Conservation (phyloP, 495 filamentous ascomycete genomes). For the Tuber microsphaerosporum region DNA sequence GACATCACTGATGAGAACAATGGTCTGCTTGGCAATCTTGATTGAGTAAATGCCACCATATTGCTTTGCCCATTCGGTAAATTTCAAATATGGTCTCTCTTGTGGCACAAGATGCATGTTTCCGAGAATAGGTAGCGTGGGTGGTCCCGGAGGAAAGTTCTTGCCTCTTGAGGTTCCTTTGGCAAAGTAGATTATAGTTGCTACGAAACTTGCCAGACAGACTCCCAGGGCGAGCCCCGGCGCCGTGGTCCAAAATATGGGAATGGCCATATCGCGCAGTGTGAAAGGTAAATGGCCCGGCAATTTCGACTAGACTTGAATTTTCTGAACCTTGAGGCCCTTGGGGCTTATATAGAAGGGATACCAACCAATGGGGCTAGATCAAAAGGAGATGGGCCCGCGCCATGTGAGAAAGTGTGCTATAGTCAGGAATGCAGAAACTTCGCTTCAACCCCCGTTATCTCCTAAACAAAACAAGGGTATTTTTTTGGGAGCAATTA, state of each 20-base stretch:
- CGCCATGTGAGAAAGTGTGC: background rate
- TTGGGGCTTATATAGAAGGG: background rate
- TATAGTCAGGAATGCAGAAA: background rate
- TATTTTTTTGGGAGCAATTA: background rate
- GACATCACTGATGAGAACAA: conserved; percentile 11
- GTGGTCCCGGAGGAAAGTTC: conserved; percentile 29
- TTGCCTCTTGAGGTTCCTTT: conserved; percentile 1
- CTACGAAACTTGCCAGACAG: background rate
- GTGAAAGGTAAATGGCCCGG: background rate
- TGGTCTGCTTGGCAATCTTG: conserved; percentile 8
- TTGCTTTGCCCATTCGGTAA: conserved; percentile 48
- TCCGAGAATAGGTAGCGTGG: conserved; percentile 44
- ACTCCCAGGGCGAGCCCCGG: background rate
- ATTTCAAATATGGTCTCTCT: conserved; percentile 42
- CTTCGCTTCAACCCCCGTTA: background rate
- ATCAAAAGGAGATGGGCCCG: background rate
- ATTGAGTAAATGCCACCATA: conserved; percentile 42
- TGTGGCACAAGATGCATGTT: conserved; percentile 46
- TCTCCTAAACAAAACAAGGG: background rate
- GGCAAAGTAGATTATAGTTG: conserved; percentile 6
- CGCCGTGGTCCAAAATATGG: background rate
- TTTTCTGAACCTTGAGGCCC: background rate
- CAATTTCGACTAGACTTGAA: background rate
- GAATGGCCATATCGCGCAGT: background rate
- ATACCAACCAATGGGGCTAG: background rate